Base-by-base conservation (phyloP, 257 asterid genomes). In the Paulownia fortunei region DNA sequence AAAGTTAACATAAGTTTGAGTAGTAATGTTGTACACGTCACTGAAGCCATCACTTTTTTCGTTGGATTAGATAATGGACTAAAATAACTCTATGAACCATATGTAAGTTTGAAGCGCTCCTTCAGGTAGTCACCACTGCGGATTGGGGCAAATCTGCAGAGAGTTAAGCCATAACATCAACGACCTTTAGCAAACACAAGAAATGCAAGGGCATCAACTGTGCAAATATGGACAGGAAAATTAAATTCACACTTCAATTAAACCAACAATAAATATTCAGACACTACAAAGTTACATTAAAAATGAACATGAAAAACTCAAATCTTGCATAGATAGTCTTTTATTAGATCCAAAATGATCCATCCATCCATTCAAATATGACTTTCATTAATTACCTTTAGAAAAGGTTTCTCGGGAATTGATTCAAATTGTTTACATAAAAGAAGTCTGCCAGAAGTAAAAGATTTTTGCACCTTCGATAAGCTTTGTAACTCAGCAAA, bases 71-170 rank as follows among this genome's bases (percentile, higher is more conserved):
- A 5, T 23, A 12, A 13, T 61, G 41, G 19, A 15, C 11, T 61
- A n/a, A 34, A 30, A 30, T 4, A 27, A 19, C 3, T 19, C 58
- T 70, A 55, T 54, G 82, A 76, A 41, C 74, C 83, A 78, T 77
- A 85, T 10, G 91, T 79, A 39, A 81, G 76, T 49, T 78, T 82
- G 6, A 88, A 9, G 19, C 91, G 88, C 81, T 82, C 89, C 32
- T 83, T 78, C 70, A 88, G 77, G 73, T 88, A 85, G 64, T 88
- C 91, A 62, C 87, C 89, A 15, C 83, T 81, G 11, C 88, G 91
- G 59, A 89, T 87, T 64, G 93, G 89, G 24, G 87, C 84, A 76
- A 58, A 89, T 80, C 89, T 88, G 91, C 68, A 27, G 51, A 73
- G 12, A 23, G 23, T 18, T 42, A 79, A 76, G 10, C 12, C 59